phyloP scores from a whole-genome alignment of 1,284 basidiomycete species.

The Ganoderma lingzhi region DNA sequence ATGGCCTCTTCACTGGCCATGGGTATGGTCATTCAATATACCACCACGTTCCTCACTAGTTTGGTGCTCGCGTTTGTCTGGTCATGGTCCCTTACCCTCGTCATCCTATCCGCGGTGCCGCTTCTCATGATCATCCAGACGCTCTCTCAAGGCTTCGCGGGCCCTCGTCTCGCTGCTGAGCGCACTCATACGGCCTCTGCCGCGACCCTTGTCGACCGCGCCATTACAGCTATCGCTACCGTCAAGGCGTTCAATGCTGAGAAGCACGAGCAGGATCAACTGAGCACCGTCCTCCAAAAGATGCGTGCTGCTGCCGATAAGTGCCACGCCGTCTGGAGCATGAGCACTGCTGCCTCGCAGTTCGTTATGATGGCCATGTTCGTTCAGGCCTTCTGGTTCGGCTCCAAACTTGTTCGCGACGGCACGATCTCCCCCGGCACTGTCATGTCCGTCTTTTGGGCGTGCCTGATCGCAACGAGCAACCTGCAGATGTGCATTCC shows the following conservation, averaged over 20 bases:
- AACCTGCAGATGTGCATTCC: slow-evolving; percentile 90
- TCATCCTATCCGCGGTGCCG: slow-evolving; percentile 93
- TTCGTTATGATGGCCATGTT: slow-evolving; percentile 92
- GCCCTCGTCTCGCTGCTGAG: slow-evolving; percentile 75
- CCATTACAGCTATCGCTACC: slow-evolving; percentile 83
- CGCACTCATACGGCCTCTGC: slow-evolving; percentile 74
- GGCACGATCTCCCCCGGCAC: slow-evolving; percentile 76
- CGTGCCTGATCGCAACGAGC: slow-evolving; percentile 88
- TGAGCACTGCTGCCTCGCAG: slow-evolving; percentile 74
- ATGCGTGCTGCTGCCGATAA: slow-evolving; percentile 59
- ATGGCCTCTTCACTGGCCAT: slow-evolving; percentile 82
- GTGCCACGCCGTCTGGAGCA: slow-evolving; percentile 80
- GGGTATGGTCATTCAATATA: slow-evolving; percentile 83
- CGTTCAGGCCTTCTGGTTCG: slow-evolving; percentile 97
- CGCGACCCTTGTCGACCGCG: slow-evolving; percentile 83
- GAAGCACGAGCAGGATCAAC: slow-evolving; percentile 61
- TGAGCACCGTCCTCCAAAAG: slow-evolving; percentile 56
- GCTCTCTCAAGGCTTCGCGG: slow-evolving; percentile 74
- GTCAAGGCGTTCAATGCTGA: slow-evolving; percentile 97
- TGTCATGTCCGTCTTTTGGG: slow-evolving; percentile 98
- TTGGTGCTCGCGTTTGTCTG: slow-evolving; percentile 84
- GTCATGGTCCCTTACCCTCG: slow-evolving; percentile 87
- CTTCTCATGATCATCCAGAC: slow-evolving; percentile 80
- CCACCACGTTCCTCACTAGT: slow-evolving; percentile 83
- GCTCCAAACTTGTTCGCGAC: slow-evolving; percentile 83